Percentiles rank a stretch among this genome's conserved stretches.
phyloP scores from a whole-genome alignment of 345 rosid species.

The Hibiscus tridactylites region DNA sequence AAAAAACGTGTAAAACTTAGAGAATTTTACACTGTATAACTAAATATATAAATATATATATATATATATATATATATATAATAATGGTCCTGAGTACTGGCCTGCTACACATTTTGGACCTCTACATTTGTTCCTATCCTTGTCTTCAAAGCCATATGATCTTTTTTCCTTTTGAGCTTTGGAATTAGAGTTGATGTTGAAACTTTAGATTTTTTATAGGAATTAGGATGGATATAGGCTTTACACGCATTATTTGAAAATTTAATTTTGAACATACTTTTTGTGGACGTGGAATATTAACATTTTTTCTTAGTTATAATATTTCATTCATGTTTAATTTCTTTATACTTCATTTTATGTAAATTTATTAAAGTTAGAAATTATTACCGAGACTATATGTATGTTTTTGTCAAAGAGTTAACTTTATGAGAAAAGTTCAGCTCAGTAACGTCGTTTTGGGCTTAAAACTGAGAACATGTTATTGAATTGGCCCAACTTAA shows the following conservation, averaged over 20 bases:
- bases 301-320: too few species aligned
- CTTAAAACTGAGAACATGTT: not conserved
- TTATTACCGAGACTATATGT: not conserved
- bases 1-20: too few species aligned
- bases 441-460: not conserved
- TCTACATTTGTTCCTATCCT: not conserved
- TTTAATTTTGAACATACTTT: not conserved
- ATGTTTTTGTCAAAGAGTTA: too few species aligned
- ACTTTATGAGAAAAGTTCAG: too few species aligned
- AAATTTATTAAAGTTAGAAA: not conserved
- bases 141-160: not conserved
- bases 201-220: too few species aligned
- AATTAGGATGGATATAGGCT: too few species aligned
- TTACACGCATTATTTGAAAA: not conserved
- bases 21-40: too few species aligned
- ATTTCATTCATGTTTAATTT: not conserved
- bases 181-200: too few species aligned
- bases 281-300: not conserved
- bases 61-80: too few species aligned
- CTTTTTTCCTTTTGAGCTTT: not conserved
- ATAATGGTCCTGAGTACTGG: not conserved
- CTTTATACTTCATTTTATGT: too few species aligned
- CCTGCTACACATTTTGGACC: not conserved
- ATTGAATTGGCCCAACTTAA: not conserved
- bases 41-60: too few species aligned